Evolutionary conservation across 2,329 filamentous ascomycete genomes (phyloP).

Genomic region (Beauveria bassiana): DNA sequence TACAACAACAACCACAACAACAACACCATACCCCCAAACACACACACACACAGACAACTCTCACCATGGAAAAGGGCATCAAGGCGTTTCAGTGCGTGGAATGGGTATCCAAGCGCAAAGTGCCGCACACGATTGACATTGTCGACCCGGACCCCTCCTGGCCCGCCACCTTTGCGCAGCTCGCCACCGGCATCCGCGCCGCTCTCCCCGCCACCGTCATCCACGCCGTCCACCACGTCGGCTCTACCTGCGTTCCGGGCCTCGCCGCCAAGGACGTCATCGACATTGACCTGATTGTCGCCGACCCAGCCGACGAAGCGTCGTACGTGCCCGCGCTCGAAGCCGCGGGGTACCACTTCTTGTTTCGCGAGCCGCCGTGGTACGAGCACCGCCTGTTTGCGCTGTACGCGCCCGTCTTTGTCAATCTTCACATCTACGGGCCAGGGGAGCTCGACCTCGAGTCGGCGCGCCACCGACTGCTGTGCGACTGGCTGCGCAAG

Average conservation of each 20-base stretch:
- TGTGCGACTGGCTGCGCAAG: conserved; percentile 33
- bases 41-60: background rate
- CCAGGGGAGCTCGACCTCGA: conserved; percentile 31
- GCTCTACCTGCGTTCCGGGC: conserved; percentile 36
- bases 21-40: background rate
- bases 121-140: conserved; percentile 17
- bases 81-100: conserved; percentile 7
- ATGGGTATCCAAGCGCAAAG: conserved; percentile 12
- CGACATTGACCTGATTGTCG: conserved; percentile 39
- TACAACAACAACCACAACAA: background rate
- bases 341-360: conserved; percentile 31
- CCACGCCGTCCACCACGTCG: conserved; percentile 31
- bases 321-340: conserved; percentile 32
- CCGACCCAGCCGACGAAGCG: conserved; percentile 26
- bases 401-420: conserved; percentile 20
- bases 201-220: conserved; percentile 22
- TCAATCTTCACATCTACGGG: conserved; percentile 37
- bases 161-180: conserved; percentile 19
- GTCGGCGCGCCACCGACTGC: conserved; percentile 30
- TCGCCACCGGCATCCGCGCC: conserved; percentile 20
- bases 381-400: conserved; percentile 34
- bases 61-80: conserved; percentile 4
- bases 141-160: conserved; percentile 23
- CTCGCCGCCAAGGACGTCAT: conserved; percentile 39
- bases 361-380: conserved; percentile 34